Evolutionary conservation across 169 alveolate genomes (phyloP).

Genomic region (Plasmodium gonderi): DNA sequence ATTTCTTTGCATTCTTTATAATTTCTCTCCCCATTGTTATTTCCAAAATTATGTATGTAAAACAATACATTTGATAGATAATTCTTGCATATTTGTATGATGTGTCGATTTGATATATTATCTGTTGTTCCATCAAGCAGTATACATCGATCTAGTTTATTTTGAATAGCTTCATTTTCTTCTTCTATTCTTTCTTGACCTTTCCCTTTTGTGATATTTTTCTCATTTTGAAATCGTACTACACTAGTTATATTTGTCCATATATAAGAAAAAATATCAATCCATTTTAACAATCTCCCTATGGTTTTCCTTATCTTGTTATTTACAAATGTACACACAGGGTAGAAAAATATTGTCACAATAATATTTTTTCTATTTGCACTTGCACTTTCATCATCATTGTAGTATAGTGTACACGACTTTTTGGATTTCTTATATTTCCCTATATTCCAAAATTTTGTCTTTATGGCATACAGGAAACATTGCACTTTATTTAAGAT

Average conservation of each 20-base stretch:
- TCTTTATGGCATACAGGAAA: not conserved
- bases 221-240: not conserved
- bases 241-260: not conserved
- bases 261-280: not conserved
- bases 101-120: conserved; percentile 9
- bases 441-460: not conserved
- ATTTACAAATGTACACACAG: conserved; percentile 4
- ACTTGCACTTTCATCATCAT: not conserved
- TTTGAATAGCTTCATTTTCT: not conserved
- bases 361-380: not conserved
- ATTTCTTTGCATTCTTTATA: conserved; percentile 15
- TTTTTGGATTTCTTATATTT: not conserved
- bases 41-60: conserved; percentile 7
- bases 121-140: not conserved
- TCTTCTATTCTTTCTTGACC: not conserved
- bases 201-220: not conserved
- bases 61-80: not conserved
- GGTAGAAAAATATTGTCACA: conserved; percentile 3
- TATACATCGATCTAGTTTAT: conserved; percentile 32
- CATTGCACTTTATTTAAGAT: not conserved
- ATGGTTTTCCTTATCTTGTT: not conserved
- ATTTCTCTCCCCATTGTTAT: not conserved
- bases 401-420: not conserved
- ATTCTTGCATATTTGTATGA: conserved; percentile 49
- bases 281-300: not conserved